These are phyloP conservation scores for Mytilinidion resinicola DNA, from an alignment of 495 filamentous ascomycete species.

Conservation along the genomic window DNA sequence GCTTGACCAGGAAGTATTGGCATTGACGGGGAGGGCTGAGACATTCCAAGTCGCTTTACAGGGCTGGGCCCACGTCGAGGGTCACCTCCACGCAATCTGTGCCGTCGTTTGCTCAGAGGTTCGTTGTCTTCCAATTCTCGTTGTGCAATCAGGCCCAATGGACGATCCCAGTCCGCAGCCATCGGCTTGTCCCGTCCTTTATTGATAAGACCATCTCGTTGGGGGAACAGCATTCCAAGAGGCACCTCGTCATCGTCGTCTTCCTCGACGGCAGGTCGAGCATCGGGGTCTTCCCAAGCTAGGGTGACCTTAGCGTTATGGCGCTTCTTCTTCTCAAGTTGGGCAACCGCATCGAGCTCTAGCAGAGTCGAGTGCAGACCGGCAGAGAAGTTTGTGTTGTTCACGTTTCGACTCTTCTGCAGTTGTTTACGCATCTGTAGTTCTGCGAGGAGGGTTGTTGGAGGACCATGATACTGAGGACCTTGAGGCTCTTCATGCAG, in stretches of 20 bases:
- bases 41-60: conserved; percentile 28
- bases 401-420: conserved; percentile 66
- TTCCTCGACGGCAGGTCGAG: conserved; percentile 41
- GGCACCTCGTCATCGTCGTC: conserved; percentile 64
- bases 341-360: conserved; percentile 83
- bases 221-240: conserved; percentile 69
- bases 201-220: conserved; percentile 48
- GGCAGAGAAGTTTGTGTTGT: conserved; percentile 57
- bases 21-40: conserved; percentile 13
- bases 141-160: conserved; percentile 77
- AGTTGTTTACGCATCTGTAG: conserved; percentile 83
- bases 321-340: conserved; percentile 72
- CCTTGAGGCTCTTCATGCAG: background rate
- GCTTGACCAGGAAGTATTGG: conserved; percentile 5
- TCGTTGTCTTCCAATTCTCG: conserved; percentile 87
- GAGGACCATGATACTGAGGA: conserved; percentile 53
- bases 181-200: conserved; percentile 31
- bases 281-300: conserved; percentile 76
- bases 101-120: conserved; percentile 72
- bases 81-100: conserved; percentile 61
- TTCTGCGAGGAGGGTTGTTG: conserved; percentile 88
- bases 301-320: conserved; percentile 69
- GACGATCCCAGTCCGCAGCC: conserved; percentile 46
- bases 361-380: conserved; percentile 86
- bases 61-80: conserved; percentile 30